phyloP scores from a whole-genome alignment of 495 filamentous ascomycete genomes.

The Chaetomium cochliodes region DNA sequence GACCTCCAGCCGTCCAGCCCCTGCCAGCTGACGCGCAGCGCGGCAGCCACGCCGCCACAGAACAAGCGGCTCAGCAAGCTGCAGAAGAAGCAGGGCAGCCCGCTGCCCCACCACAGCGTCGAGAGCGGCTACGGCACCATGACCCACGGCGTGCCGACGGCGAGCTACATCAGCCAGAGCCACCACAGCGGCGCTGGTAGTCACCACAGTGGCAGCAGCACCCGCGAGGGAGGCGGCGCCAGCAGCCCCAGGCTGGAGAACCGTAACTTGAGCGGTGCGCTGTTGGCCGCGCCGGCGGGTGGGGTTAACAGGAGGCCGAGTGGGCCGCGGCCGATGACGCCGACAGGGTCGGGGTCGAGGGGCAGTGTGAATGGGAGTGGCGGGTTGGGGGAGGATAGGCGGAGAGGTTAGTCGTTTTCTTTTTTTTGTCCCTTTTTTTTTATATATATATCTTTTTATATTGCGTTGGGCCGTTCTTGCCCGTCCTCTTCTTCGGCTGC shows the following conservation, averaged over 20 bases:
- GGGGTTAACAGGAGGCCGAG: constrained; percentile 47
- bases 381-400: constrained; percentile 34
- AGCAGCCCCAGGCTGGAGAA: constrained; percentile 48
- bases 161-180: constrained; percentile 34
- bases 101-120: constrained; percentile 47
- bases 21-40: constrained; percentile 18
- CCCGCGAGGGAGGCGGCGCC: constrained; percentile 27
- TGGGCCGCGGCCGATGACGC: constrained; percentile 55
- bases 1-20: constrained; percentile 19
- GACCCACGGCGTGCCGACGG: constrained; percentile 43
- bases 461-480: too few relatives aligned
- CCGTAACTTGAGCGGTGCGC: constrained; percentile 46
- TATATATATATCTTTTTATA: too few relatives aligned
- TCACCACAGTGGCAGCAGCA: not conserved
- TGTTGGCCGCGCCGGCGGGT: not conserved
- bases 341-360: constrained; percentile 34
- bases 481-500: not conserved
- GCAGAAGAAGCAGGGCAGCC: constrained; percentile 40
- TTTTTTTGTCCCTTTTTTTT: constrained; percentile 16
- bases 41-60: constrained; percentile 34
- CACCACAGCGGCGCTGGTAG: not conserved
- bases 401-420: constrained; percentile 45
- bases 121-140: constrained; percentile 52
- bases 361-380: constrained; percentile 13
- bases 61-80: constrained; percentile 45